A percentile compares a stretch with the other conserved stretches of the same genome.
Conservation (phyloP, 345 rosid species). For the Cardamine resedifolia region DNA sequence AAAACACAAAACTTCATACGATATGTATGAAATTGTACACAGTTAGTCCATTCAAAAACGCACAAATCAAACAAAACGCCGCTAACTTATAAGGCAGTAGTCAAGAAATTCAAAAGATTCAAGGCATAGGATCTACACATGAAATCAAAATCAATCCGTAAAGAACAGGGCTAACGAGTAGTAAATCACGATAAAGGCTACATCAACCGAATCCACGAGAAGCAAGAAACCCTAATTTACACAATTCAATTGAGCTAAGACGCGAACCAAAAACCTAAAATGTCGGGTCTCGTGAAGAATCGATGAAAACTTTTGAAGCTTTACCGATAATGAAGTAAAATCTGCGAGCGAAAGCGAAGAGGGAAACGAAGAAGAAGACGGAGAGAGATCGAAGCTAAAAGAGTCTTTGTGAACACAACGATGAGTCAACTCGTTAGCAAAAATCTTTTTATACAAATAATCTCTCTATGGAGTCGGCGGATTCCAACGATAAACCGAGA, state of each 20-base stretch:
- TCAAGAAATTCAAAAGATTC: not conserved
- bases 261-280: not conserved
- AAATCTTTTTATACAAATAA: not conserved
- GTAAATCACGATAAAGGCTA: not conserved
- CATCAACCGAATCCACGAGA: not conserved
- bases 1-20: not conserved
- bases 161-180: not conserved
- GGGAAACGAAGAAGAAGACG: constrained; percentile 16
- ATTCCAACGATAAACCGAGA: too few species aligned
- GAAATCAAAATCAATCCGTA: not conserved
- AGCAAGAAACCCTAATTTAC: not conserved
- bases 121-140: not conserved
- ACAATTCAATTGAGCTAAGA: not conserved
- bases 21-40: not conserved
- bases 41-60: too few species aligned
- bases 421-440: constrained; percentile 5
- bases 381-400: not conserved
- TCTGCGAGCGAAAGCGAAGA: not conserved
- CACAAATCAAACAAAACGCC: not conserved
- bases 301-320: not conserved
- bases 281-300: not conserved
- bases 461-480: constrained; percentile 14
- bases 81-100: not conserved
- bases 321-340: not conserved
- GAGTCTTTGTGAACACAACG: not conserved